Evolutionary conservation across 2,329 filamentous ascomycete species (phyloP), one percentile per base, ranked within the genome.

Genomic region (Beauveria brongniartii): DNA sequence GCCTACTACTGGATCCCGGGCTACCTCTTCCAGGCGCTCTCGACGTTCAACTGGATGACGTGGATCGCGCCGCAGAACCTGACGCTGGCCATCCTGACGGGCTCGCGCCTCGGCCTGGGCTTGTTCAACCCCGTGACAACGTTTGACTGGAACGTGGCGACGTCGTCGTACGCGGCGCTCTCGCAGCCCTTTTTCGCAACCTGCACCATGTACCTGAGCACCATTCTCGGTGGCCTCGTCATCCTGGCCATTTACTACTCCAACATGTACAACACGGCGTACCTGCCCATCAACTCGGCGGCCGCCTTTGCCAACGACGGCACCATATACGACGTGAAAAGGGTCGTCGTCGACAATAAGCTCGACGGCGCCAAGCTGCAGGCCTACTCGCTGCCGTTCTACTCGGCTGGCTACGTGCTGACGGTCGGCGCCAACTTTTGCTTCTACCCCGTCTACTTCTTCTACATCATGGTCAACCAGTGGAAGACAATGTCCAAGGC

Each of bases 1-100:
- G 62, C 79, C 16, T 82, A 78, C 68, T 82, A 80, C 67, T 82
- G 79, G 78, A 75, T 83, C 55, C 80, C 80, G 0, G 74, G 77
- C 60, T 81, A 75, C 64, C 69, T 82, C 43, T 82, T 81, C 65
- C 71, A 69, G 6, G 78, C 77, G 16, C 65, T 83, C 28, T 70
- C 74, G 5, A 68, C 73, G 34, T 83, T 84, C 68, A 80, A 75
- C 69, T 84, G 80, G 79, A 76, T 83, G 63, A 77, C 78, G 0
- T 84, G 81, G 81, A 83, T 84, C 58, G 70, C 76, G 0, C 80
- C 80, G 0, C 64, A 72, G 14, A 78, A 78, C 62, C 67, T 73
- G 41, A 70, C 68, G 20, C 67, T 79, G 54, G 73, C 70, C 47
- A 71, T 73, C 14, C 67, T 79, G 52, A 75, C 75, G 9, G 78